Base-by-base conservation (phyloP, 2,329 filamentous ascomycete genomes). In the Aspergillus terreus region DNA sequence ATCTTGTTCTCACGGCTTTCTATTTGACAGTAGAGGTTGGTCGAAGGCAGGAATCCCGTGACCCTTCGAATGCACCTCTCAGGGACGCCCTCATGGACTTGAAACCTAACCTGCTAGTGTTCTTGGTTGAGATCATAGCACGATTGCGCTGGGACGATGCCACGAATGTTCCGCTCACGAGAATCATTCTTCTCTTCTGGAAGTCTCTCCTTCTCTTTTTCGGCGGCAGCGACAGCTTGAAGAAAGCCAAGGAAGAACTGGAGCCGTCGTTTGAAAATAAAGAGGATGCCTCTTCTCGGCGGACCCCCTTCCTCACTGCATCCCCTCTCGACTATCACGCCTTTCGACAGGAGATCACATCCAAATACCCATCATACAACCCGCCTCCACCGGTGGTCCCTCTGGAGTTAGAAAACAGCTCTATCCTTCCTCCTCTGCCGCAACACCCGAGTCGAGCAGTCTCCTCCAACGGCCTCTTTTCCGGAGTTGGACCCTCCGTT, bases 341-440 rank as follows among this genome's bases (percentile, higher is more conserved):
- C 19, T 99, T 99, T 66, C 86, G 94, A 33, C 92, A 96, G 69
- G 94, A 99, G 69, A 92, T 99, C 52, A 95, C 88, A 14, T 96
- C 92, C 2, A 99, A 99, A 72, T 99, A 99, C 68, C 94, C 94
- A 10, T 89, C 94, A 2, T 99, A 99, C 69, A 87, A 95, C 52
- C 92, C 94, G 2, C 94, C 94, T 2, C 86, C 84, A 48, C 87
- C 90, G 1, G 72, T 88, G 5, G 85, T 97, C 53, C 90, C 91
- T 1, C 78, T 97, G 12, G 92, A 97, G 67, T 82, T 89, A 17
- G 92, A 96, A 49, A 92, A 94, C 65, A 94, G 90, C 56, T 95
- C 91, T 1, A 87, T 97, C 38, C 77, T 99, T 7, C 92, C 94
- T 0, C 90, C 90, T 25, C 74, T 96, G 14, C 87, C 87, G 33